Percentiles rank a stretch among this genome's conserved stretches.
phyloP scores from a whole-genome alignment of 1,139 yeast genomes.

The Saccharomyces hybrid region DNA sequence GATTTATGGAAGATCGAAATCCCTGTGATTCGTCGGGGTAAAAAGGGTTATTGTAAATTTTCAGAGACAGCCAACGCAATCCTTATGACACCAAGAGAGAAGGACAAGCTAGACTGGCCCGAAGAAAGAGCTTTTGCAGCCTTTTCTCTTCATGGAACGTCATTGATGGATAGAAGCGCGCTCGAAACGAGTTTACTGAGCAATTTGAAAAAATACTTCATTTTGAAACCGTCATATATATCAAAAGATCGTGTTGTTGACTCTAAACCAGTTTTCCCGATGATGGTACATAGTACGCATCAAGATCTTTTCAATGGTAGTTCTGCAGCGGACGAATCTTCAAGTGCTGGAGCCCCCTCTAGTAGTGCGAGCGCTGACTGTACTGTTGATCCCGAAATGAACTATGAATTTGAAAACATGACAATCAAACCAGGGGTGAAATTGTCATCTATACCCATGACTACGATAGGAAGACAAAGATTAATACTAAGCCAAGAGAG shows the following conservation, averaged over 20 bases:
- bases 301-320: background rate
- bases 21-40: slow-evolving; percentile 32
- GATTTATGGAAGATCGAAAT: slow-evolving; percentile 45
- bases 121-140: slow-evolving; percentile 33
- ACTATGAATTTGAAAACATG: background rate
- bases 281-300: background rate
- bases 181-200: slow-evolving; percentile 8
- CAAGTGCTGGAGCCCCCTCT: background rate
- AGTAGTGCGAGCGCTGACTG: background rate
- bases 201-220: slow-evolving; percentile 1
- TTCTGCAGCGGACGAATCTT: background rate
- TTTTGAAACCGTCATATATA: background rate
- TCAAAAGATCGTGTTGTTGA: background rate
- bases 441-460: background rate
- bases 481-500: background rate
- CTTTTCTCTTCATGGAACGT: slow-evolving; percentile 13
- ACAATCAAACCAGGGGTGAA: background rate
- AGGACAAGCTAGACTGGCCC: slow-evolving; percentile 24
- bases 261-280: background rate
- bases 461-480: background rate
- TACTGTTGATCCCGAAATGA: background rate
- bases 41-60: slow-evolving; percentile 30
- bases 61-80: slow-evolving; percentile 32
- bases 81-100: slow-evolving; percentile 17
- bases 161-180: background rate